Percentiles rank a stretch among this genome's conserved stretches.
Conservation (phyloP, 2,329 filamentous ascomycete genomes). For the Magnaporthiopsis rhizophila region DNA sequence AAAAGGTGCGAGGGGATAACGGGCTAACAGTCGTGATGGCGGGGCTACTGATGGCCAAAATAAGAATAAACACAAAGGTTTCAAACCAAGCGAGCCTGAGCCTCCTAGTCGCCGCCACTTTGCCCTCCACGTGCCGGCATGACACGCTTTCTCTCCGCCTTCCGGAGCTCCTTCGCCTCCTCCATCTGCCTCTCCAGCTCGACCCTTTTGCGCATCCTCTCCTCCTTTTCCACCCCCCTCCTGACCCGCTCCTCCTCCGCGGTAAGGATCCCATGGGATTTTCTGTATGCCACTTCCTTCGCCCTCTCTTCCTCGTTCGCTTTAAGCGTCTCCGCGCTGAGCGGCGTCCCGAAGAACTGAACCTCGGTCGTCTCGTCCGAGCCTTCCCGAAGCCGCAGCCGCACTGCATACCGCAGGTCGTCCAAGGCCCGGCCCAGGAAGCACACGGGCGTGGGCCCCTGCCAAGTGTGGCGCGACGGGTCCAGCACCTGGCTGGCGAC, state of each 20-base stretch:
- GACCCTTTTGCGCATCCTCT: background rate
- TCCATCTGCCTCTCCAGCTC: background rate
- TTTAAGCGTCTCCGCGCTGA: background rate
- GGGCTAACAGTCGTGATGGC: background rate
- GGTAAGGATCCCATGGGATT: background rate
- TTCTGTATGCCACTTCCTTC: background rate
- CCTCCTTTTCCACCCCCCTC: background rate
- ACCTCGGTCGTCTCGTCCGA: background rate
- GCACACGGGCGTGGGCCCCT: background rate
- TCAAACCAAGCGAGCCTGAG: background rate
- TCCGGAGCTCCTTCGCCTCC: background rate
- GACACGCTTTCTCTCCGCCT: background rate
- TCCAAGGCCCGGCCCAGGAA: background rate
- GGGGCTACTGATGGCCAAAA: background rate
- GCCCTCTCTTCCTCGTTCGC: background rate
- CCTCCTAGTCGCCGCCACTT: background rate
- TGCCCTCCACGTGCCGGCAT: background rate
- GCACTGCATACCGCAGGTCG: background rate
- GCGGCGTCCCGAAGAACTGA: background rate
- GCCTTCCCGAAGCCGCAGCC: background rate
- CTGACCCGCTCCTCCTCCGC: background rate
- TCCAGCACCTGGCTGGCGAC: background rate
- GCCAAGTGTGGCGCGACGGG: background rate
- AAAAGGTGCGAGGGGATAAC: background rate
- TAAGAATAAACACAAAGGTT: background rate